Evolutionary conservation across 1,284 basidiomycete species (phyloP), one percentile per base, ranked within the genome.

Genomic region (Cryptococcus sp.): DNA sequence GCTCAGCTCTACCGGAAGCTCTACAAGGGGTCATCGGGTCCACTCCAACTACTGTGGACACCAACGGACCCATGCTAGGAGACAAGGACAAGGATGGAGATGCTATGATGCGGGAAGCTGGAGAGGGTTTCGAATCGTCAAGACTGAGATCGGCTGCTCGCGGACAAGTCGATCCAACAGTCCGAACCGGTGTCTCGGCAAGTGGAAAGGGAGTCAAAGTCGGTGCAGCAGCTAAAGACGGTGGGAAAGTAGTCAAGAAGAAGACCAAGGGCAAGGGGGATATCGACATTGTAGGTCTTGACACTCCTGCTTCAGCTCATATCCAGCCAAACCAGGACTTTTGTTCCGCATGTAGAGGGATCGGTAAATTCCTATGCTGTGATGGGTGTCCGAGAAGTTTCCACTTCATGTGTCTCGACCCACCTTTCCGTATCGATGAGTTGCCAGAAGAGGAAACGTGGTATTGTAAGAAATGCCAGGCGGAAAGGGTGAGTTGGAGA

Each of bases 321-420:
- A 37, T 31, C 11, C 68, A 90, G 86, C 79, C 85, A 54, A 98
- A 98, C 76, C 87, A 97, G 73, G 94, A 98, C 74, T 90, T 90
- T 69, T 98, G 94, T 74, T 94, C 92, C 51, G 84, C 90, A 2
- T 98, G 95, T 77, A 83, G 86, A 33, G 81, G 81, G 11, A 79
- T 80, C 49, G 83, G 83, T 33, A 89, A 93, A 55, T 80, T 94
- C 58, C 83, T 95, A 7, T 98, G 97, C 74, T 99, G 95, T 76
- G 95, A 98, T 73, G 93, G 94, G 11, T 99, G 96, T 73, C 90
- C 95, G 35, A 82, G 89, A 61, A 91, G 92, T 30, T 99, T 97
- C 76, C 95, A 99, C 77, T 86, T 98, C 59, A 86, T 87, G 83
- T 99, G 95, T 76, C 83, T 98, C 66, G 89, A 97, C 72, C 95